Evolutionary conservation across 129 eudicot species (phyloP), one percentile per base, ranked within the genome.

Genomic region (Chrysanthemum makinoi): DNA sequence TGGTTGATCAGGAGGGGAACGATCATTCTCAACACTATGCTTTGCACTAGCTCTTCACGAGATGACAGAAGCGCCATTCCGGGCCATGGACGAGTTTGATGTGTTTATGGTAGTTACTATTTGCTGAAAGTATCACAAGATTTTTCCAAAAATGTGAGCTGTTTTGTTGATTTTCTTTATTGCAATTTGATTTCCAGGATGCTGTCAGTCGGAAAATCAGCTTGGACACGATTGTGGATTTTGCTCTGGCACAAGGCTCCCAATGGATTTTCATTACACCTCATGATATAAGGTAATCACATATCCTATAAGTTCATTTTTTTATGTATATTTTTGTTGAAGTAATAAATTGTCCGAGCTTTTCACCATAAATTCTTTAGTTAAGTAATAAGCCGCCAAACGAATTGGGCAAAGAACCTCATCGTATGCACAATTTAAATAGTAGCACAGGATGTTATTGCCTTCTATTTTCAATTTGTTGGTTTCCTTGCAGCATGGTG

Each of bases 21-120:
- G 98, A 11, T 93, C 98, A 26, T 93, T 89, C 80, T 89, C 96
- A 57, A 93, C 98, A 43, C 87, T 93, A 74, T 93, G 98, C 79
- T 93, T 93, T 83, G 90, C 98, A 43, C 76, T 94, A 30, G 91
- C 98, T 22, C 95, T 94, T 73, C 98, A 94, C 44, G 97, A 89
- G 83, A 94, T 94, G 98, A 87, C 95, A 44, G 98, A 94, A 77
- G 86, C 98, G 57, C 95, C 98, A 10, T 94, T 94, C 71, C 92
- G 97, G 33, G 98, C 98, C 49, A 94, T 94, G 98, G 98, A 94
- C 66, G 98, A 94, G 72, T 94, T 94, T 87, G 98, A 94, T 79
- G 98, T 94, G 53, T 94, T 94, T 84, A 94, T 94, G 98, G 98
- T 94, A 78, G 39, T 74, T 72, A 8, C 18, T 70, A 18, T 70